These are phyloP conservation scores for Puccinia brachypodii DNA, from an alignment of 1,284 basidiomycete genomes.

Conservation along the genomic window DNA sequence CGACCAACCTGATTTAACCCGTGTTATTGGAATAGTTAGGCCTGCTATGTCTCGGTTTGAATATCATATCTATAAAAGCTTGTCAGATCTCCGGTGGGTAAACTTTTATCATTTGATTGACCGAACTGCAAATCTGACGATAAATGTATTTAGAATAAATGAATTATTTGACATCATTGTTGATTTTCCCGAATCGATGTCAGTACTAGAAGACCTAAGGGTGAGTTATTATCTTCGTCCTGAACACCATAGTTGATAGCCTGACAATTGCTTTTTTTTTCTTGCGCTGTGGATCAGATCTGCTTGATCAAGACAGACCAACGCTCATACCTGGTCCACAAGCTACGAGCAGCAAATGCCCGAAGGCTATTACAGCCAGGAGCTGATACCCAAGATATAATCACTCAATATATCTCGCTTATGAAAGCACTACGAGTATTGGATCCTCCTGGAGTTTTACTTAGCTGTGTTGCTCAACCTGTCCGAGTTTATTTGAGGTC, in stretches of 20 bases:
- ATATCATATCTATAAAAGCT: conserved; percentile 81
- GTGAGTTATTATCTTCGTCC: conserved; percentile 60
- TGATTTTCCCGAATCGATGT: conserved; percentile 81
- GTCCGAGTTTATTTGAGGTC: conserved; percentile 81
- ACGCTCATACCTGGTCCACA: conserved; percentile 68
- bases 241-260: neutral
- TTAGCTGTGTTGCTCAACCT: conserved; percentile 87
- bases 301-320: conserved; percentile 77
- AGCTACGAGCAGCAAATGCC: conserved; percentile 71
- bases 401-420: conserved; percentile 89
- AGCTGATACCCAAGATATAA: conserved; percentile 87
- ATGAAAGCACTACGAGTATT: conserved; percentile 86
- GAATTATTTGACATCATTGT: conserved; percentile 96
- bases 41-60: conserved; percentile 83
- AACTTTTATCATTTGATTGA: neutral
- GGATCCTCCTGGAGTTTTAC: conserved; percentile 85
- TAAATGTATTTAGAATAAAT: conserved; percentile 63
- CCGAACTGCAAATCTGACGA: neutral
- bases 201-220: conserved; percentile 83
- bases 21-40: conserved; percentile 70
- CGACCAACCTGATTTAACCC: conserved; percentile 53
- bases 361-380: conserved; percentile 89
- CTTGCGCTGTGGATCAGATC: too few species aligned
- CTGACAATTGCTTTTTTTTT: neutral
- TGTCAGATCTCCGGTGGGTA: conserved; percentile 75